Evolutionary conservation across 208 protist genomes (phyloP).

Genomic region (Trypanosoma avium): DNA sequence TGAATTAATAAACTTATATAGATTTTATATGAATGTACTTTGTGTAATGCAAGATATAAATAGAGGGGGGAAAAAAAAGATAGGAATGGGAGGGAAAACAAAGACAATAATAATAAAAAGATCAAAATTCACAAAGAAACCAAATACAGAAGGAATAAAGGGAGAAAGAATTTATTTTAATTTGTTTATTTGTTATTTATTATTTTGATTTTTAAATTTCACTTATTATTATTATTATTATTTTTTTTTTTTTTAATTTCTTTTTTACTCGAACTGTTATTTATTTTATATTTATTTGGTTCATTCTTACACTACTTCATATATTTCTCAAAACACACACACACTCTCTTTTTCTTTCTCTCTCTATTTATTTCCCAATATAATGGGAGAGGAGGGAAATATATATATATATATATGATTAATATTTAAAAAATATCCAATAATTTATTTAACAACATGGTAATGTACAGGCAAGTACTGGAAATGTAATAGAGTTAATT

Average conservation of each 20-base stretch:
- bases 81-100: not conserved
- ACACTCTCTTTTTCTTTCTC: conserved; percentile 2
- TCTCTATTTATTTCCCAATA: not conserved
- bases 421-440: too few species aligned
- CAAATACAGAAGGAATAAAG: not conserved
- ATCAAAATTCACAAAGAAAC: too few species aligned
- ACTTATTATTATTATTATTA: not conserved
- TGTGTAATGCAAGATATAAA: too few species aligned
- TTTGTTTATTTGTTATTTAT: not conserved
- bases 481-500: too few species aligned
- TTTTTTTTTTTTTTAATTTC: not conserved
- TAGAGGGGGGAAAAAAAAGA: too few species aligned
- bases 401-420: too few species aligned
- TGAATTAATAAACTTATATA: too few species aligned
- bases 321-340: not conserved
- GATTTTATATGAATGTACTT: too few species aligned
- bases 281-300: not conserved
- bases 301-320: not conserved
- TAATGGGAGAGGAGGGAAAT: too few species aligned
- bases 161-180: conserved; percentile 16
- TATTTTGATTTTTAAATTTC: not conserved
- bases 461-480: conserved; percentile 2
- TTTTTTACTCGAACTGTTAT: too few species aligned
- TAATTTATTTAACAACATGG: not conserved
- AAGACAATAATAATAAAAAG: too few species aligned